Evolutionary conservation across 768 basidiomycete genomes (phyloP).

Genomic region (Leccinum sublutescens): DNA sequence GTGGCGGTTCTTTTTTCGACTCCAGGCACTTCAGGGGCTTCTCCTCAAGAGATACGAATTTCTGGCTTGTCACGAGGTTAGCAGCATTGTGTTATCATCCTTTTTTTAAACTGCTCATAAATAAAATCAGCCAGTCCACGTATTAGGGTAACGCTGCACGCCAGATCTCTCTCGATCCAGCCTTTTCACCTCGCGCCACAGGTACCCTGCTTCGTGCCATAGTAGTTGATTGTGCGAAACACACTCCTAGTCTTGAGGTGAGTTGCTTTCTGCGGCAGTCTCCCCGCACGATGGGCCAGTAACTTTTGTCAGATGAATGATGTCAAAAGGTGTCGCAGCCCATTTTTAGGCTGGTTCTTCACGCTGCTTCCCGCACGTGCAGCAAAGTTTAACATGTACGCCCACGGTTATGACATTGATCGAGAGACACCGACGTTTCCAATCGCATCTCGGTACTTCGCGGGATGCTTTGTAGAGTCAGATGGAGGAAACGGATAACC

Average conservation of each 20-base stretch:
- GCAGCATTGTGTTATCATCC: background rate
- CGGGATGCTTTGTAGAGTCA: background rate
- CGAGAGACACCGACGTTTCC: background rate
- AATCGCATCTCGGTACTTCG: background rate
- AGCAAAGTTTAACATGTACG: too few relatives aligned
- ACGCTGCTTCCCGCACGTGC: too few relatives aligned
- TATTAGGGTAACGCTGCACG: background rate
- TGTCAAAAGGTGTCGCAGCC: background rate
- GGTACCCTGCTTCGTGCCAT: background rate
- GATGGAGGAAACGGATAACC: background rate
- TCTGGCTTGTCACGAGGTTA: background rate
- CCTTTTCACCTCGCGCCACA: background rate
- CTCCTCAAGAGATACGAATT: background rate
- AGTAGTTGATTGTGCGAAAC: background rate
- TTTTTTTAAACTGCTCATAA: background rate
- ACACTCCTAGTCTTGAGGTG: background rate
- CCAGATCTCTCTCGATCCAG: background rate
- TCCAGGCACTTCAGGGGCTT: background rate
- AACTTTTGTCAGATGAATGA: background rate
- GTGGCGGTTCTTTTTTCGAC: background rate
- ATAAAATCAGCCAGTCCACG: background rate
- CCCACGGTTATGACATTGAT: background rate
- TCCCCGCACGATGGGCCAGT: background rate
- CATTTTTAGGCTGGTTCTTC: background rate
- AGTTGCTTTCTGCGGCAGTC: background rate